phyloP scores from a whole-genome alignment of 345 rosid species.

The Gossypium arboreum region DNA sequence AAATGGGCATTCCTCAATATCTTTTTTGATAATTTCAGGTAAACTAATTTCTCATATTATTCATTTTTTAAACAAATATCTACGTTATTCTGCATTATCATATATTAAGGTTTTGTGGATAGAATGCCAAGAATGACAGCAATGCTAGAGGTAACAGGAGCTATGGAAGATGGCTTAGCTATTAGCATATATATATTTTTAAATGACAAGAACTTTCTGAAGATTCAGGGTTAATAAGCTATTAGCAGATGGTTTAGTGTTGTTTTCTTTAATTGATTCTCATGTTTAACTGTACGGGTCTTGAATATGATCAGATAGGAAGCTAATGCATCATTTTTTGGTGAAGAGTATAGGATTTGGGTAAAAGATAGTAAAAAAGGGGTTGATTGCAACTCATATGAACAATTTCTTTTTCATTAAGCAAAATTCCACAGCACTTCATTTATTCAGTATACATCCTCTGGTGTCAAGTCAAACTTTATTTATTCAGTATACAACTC shows the following conservation, averaged over 20 bases:
- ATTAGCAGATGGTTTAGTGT: too few species aligned
- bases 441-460: not conserved
- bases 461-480: not conserved
- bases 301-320: too few species aligned
- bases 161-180: not conserved
- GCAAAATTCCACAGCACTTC: not conserved
- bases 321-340: too few species aligned
- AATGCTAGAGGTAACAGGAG: not conserved
- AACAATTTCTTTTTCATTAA: not conserved
- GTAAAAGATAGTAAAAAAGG: not conserved
- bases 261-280: too few species aligned
- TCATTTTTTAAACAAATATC: constrained; percentile 11
- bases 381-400: not conserved
- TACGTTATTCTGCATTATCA: not conserved
- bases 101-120: not conserved
- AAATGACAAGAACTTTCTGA: not conserved
- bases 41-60: not conserved
- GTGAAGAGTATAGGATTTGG: not conserved
- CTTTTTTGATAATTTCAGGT: constrained; percentile 1
- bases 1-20: not conserved
- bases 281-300: too few species aligned
- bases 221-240: not conserved
- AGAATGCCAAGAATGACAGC: not conserved
- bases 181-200: not conserved
- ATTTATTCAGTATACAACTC: not conserved